Evolutionary conservation across 2,329 filamentous ascomycete genomes (phyloP).

Genomic region (Trichoderma breve): DNA sequence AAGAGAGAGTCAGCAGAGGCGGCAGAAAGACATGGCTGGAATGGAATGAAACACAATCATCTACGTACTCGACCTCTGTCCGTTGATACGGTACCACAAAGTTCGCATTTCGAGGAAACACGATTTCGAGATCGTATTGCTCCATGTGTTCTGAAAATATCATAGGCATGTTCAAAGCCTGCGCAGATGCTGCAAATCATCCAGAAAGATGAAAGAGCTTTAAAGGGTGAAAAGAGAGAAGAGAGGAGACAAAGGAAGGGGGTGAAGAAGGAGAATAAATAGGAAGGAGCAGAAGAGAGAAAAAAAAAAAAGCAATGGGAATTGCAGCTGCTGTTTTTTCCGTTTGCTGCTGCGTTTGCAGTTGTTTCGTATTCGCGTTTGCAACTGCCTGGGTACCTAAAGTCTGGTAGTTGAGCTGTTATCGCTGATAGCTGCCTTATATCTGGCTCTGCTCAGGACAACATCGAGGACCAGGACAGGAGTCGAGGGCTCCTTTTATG

Average conservation of each 20-base stretch:
- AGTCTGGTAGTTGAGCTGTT: neutral
- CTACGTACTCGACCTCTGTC: conserved; percentile 6
- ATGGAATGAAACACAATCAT: neutral
- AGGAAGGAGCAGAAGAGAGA: neutral
- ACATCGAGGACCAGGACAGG: neutral
- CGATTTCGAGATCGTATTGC: conserved; percentile 12
- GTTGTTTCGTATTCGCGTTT: conserved; percentile 1
- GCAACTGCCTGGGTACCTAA: neutral
- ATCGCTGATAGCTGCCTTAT: neutral
- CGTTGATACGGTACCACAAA: neutral
- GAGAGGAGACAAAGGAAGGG: neutral
- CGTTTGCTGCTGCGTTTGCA: conserved; percentile 1
- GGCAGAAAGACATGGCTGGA: no score
- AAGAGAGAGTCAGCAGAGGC: neutral
- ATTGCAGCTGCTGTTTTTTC: neutral
- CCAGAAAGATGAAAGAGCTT: neutral
- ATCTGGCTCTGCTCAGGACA: neutral
- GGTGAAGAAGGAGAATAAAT: neutral
- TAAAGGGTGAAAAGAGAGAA: neutral
- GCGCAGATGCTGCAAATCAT: neutral
- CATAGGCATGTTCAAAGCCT: conserved; percentile 11
- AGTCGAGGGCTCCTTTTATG: neutral
- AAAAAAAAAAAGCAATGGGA: neutral
- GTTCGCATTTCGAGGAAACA: neutral
- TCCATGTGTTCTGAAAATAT: conserved; percentile 11